phyloP scores from a whole-genome alignment of 208 protist genomes.

The Crithidia acanthocephali region DNA sequence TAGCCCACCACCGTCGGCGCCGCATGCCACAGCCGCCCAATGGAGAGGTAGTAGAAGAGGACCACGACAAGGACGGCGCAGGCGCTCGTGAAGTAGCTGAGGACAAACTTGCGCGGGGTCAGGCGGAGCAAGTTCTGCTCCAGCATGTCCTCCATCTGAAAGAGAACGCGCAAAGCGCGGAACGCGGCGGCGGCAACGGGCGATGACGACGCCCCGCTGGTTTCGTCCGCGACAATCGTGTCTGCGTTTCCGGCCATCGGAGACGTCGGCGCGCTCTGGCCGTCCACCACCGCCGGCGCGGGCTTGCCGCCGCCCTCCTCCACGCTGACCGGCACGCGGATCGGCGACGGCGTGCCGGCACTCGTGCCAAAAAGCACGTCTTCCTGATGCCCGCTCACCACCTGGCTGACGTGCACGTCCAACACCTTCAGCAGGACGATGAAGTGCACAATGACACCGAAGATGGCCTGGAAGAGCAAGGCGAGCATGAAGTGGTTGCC shows the following conservation, averaged over 20 bases:
- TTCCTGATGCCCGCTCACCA: constrained; percentile 12
- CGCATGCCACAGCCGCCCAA: constrained; percentile 14
- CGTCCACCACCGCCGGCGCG: background rate
- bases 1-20: constrained; percentile 62
- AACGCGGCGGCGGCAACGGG: background rate
- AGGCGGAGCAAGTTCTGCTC: constrained; percentile 35
- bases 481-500: constrained; percentile 61
- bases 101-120: constrained; percentile 37
- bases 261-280: background rate
- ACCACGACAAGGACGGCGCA: constrained; percentile 24
- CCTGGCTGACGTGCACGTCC: constrained; percentile 32
- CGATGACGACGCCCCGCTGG: background rate
- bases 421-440: constrained; percentile 57
- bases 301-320: constrained; percentile 4
- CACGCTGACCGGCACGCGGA: background rate
- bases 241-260: background rate
- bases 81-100: constrained; percentile 23
- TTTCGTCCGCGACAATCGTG: background rate
- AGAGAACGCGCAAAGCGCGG: constrained; percentile 26
- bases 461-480: constrained; percentile 67
- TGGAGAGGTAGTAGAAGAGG: constrained; percentile 41
- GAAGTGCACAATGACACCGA: constrained; percentile 61
- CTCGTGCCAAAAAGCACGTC: constrained; percentile 7
- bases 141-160: constrained; percentile 36
- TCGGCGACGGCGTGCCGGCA: background rate